Evolutionary conservation across 306 rosid genomes (phyloP).

Genomic region (Trifolium repens): DNA sequence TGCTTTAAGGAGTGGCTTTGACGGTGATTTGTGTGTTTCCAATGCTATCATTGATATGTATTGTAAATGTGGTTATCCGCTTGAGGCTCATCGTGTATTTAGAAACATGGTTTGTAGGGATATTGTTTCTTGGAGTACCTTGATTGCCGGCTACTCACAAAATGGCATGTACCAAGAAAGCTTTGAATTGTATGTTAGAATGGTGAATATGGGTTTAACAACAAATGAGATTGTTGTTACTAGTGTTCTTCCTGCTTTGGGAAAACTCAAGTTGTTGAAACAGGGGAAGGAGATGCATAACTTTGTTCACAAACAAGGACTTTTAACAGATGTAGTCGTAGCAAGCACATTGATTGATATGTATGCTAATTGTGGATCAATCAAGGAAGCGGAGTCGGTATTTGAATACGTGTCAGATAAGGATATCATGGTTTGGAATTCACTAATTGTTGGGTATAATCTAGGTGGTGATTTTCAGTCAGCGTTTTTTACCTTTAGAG

Average conservation of each 20-base stretch:
- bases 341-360: conserved; percentile 52
- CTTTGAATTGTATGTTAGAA: conserved; percentile 40
- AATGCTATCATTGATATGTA: conserved; percentile 57
- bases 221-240: conserved; percentile 45
- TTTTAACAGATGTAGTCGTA: conserved; percentile 45
- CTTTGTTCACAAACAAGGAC: conserved; percentile 47
- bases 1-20: conserved; percentile 50
- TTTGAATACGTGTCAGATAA: conserved; percentile 44
- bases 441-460: conserved; percentile 53
- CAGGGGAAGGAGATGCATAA: conserved; percentile 52
- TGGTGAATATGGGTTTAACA: conserved; percentile 45
- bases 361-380: conserved; percentile 55
- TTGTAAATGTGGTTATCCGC: conserved; percentile 51
- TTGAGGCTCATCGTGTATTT: conserved; percentile 41
- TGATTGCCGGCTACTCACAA: conserved; percentile 54
- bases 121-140: conserved; percentile 54
- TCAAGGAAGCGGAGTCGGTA: conserved; percentile 46
- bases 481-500: conserved; percentile 42
- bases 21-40: conserved; percentile 48
- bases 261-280: conserved; percentile 53
- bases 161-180: conserved; percentile 44
- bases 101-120: conserved; percentile 45
- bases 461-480: conserved; percentile 43
- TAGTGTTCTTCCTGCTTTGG: conserved; percentile 51
- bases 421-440: conserved; percentile 49